phyloP scores from a whole-genome alignment of 495 filamentous ascomycete species.

The Trichoderma asperelloides region DNA sequence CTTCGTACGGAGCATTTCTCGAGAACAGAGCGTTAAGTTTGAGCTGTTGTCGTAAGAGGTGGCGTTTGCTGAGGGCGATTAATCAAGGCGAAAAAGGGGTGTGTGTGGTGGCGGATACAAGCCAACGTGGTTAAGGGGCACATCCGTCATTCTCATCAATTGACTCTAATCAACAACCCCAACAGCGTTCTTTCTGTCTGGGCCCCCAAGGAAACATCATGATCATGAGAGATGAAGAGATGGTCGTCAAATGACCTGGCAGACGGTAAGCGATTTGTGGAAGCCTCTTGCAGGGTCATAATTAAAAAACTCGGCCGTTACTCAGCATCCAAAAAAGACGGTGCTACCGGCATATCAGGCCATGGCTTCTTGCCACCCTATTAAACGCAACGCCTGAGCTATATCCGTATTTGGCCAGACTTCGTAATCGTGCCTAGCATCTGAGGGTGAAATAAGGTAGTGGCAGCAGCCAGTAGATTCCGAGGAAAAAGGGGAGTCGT shows the following conservation, averaged over 20 bases:
- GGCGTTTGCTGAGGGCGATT: background rate
- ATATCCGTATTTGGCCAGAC: background rate
- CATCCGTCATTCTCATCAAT: background rate
- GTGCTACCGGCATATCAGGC: constrained; percentile 6
- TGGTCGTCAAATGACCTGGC: background rate
- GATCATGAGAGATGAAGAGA: background rate
- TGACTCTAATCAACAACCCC: background rate
- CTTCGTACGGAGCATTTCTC: background rate
- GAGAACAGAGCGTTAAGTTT: too few species aligned
- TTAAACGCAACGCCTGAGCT: background rate
- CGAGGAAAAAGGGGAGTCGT: too few species aligned
- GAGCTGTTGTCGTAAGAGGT: background rate
- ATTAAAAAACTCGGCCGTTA: background rate
- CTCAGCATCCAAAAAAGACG: constrained; percentile 1
- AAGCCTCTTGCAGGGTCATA: background rate
- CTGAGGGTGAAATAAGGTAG: too few species aligned
- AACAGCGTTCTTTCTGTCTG: background rate
- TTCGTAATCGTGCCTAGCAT: background rate
- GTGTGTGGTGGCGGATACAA: background rate
- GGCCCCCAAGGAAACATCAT: background rate
- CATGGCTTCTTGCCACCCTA: constrained; percentile 1
- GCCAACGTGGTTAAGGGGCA: background rate
- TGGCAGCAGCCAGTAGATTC: too few species aligned
- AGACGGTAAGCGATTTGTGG: background rate
- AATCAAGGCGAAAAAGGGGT: background rate